Conservation (phyloP, 441 rosid genomes). For the Gossypium laxum region DNA sequence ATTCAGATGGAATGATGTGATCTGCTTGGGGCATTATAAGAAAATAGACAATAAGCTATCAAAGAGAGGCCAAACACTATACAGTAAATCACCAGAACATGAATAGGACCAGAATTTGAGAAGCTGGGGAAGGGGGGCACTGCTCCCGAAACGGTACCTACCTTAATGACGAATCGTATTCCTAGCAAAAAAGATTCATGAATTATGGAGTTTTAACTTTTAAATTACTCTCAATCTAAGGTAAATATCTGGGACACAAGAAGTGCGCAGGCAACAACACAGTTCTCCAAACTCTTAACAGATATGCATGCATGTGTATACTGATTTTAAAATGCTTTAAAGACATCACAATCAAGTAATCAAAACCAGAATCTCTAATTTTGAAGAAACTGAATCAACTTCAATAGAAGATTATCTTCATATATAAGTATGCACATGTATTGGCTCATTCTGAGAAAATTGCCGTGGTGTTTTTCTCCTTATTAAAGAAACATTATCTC, state of each 20-base stretch:
- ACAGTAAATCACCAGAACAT: background rate
- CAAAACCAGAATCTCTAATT: background rate
- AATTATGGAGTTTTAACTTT: background rate
- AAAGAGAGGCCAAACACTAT: background rate
- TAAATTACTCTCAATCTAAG: constrained; percentile 6
- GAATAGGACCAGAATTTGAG: background rate
- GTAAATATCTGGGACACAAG: background rate
- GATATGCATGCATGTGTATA: background rate
- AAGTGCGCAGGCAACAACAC: background rate
- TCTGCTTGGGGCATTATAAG: background rate
- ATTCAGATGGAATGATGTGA: background rate
- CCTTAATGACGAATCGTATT: background rate
- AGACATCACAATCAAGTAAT: background rate
- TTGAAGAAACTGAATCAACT: constrained; percentile 4
- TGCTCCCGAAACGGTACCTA: background rate
- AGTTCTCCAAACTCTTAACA: background rate
- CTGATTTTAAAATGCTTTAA: background rate
- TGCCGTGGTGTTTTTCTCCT: constrained; percentile 12
- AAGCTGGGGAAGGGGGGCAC: background rate
- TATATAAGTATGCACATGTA: constrained; percentile 9
- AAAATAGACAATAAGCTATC: background rate
- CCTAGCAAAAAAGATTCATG: background rate
- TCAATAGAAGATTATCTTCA: background rate
- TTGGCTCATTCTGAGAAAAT: constrained; percentile 15
- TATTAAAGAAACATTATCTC: constrained; percentile 19